Evolutionary conservation across 106 monocot species (phyloP), one percentile per base, ranked within the genome.

Genomic region (Posidonia australis): DNA sequence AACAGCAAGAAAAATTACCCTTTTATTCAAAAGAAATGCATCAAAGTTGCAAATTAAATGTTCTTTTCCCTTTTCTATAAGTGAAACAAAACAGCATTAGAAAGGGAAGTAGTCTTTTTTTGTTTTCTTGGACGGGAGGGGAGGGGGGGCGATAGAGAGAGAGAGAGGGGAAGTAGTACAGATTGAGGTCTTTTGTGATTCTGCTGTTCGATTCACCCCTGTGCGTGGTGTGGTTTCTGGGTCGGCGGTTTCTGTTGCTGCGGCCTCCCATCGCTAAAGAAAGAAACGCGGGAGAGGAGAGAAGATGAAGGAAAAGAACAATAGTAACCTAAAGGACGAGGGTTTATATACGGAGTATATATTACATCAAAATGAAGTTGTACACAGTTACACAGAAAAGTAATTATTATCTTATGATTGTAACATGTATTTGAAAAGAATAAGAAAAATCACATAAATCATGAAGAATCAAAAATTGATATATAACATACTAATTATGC

Each of bases 191-290:
- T 24, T 22, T 23, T 46, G 41, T 36, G 27, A 26, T 18, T 32
- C 26, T 59, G 7, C 59, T 63, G 26, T 45, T 47, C 16, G 46
- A 63, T 22, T 63, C 63, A 14, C 45, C 22, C 5, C 24, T 45
- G 22, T 63, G 63, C 7, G 32, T 28, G 14, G 29, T 0, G 13
- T 57, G 31, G 10, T 42, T 41, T 32, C 42, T 41, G 36, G 61
- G n/a, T 19, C 20, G 61, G 36, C 61, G 61, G 16, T 19, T 61
- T 21, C 41, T 32, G 42, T 61, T 61, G 61, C 29, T 21, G 41
- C 36, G 32, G 5, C 61, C 61, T 17, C 27, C 29, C 61, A 10
- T 61, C 58, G 27, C 9, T n/a, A 14, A n/a, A 14, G n/a, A n/a
- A 49, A 49, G 36, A 55, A 22, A 19, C 21, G 53, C 53, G 23